phyloP scores from a whole-genome alignment of 306 rosid genomes.

The Casuarina equisetifolia region DNA sequence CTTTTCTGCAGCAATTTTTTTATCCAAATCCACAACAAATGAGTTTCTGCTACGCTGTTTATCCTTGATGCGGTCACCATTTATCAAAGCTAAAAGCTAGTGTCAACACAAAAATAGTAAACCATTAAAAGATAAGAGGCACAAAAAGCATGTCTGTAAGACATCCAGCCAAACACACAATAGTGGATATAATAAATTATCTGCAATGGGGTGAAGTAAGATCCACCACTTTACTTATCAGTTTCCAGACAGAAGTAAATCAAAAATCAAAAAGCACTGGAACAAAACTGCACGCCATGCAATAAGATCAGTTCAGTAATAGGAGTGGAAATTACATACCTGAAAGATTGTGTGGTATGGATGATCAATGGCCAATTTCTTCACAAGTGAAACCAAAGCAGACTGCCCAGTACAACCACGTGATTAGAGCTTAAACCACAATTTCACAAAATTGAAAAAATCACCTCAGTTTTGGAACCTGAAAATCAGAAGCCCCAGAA shows the following conservation, averaged over 20 bases:
- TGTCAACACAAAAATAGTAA: conserved; percentile 16
- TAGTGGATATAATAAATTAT: not conserved
- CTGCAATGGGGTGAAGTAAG: not conserved
- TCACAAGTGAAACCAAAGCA: conserved; percentile 90
- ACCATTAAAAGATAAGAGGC: conserved; percentile 9
- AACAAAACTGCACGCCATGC: conserved; percentile 16
- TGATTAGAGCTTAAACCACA: conserved; percentile 2
- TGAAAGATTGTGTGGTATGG: conserved; percentile 95
- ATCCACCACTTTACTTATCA: not conserved
- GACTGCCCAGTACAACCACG: conserved; percentile 52
- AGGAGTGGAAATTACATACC: conserved; percentile 41
- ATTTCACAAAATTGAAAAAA: not conserved
- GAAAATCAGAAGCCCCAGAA: conserved; percentile 69
- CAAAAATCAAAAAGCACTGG: conserved; percentile 7
- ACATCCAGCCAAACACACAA: not conserved
- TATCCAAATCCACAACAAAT: conserved; percentile 91
- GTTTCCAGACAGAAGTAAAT: conserved; percentile 6
- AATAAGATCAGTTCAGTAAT: conserved; percentile 12
- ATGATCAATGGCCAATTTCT: conserved; percentile 93
- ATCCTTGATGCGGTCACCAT: conserved; percentile 93
- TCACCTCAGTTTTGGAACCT: conserved; percentile 48
- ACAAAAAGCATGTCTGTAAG: conserved; percentile 4
- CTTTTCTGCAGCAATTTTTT: conserved; percentile 86
- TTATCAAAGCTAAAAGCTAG: conserved; percentile 84
- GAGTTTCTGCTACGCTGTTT: conserved; percentile 84